A percentile compares a stretch with the other conserved stretches of the same genome.
Evolutionary conservation across 169 alveolate genomes (phyloP).

Genomic region (Babesia bigemina): DNA sequence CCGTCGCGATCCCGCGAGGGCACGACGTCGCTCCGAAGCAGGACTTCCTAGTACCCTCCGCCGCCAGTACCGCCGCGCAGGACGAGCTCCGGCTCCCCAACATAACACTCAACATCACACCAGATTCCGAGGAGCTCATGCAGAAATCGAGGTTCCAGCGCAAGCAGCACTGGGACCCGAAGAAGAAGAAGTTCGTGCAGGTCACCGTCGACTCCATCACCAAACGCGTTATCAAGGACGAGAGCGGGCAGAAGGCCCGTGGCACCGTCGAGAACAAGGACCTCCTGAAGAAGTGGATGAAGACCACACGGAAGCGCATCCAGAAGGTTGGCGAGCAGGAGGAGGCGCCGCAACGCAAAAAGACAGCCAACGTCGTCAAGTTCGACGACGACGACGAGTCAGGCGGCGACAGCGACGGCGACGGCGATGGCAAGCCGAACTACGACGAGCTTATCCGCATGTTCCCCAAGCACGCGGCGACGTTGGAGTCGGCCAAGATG

Average conservation of each 20-base stretch:
- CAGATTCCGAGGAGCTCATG: conserved; percentile 65
- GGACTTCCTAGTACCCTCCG: conserved; percentile 21
- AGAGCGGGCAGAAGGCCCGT: conserved; percentile 34
- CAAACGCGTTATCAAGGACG: conserved; percentile 46
- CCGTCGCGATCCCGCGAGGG: not conserved
- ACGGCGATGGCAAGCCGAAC: conserved; percentile 6
- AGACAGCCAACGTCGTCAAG: conserved; percentile 10
- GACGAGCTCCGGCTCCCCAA: conserved; percentile 44
- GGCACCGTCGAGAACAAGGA: conserved; percentile 42
- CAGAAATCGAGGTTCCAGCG: conserved; percentile 50
- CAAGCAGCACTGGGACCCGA: conserved; percentile 66
- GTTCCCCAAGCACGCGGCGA: conserved; percentile 67
- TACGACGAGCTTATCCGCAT: conserved; percentile 59
- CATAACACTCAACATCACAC: conserved; percentile 58
- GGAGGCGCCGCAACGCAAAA: conserved; percentile 13
- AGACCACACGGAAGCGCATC: conserved; percentile 45
- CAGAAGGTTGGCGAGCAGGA: conserved; percentile 68
- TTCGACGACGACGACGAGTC: conserved; percentile 8
- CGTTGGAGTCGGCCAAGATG: conserved; percentile 53
- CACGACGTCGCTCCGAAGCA: not conserved
- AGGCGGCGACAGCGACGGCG: conserved; percentile 1
- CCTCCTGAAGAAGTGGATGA: conserved; percentile 67
- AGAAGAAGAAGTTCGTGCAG: conserved; percentile 60
- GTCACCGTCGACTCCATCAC: conserved; percentile 61
- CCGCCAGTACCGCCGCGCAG: conserved; percentile 17